Conservation (phyloP, 371 early-diverging fungal species). For the Choanephora cucurbitarum region DNA sequence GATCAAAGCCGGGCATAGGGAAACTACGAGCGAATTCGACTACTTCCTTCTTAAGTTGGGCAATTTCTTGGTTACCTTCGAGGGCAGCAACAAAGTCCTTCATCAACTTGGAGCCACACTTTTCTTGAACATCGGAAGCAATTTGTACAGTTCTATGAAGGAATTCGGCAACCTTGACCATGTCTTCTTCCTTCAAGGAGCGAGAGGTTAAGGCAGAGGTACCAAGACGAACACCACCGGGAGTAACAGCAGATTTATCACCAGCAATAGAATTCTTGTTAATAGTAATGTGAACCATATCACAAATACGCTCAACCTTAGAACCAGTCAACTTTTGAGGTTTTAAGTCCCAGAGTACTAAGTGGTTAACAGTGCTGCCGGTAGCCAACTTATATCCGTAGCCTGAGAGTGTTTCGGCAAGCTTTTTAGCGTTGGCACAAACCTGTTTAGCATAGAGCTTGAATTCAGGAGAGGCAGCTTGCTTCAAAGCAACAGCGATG, state of each 20-base stretch:
- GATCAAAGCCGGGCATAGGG: slow-evolving; percentile 88
- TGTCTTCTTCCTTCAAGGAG: slow-evolving; percentile 86
- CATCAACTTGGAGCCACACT: slow-evolving; percentile 86
- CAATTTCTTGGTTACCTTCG: slow-evolving; percentile 62
- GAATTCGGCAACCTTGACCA: slow-evolving; percentile 82
- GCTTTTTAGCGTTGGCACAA: slow-evolving; percentile 81
- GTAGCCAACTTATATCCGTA: slow-evolving; percentile 91
- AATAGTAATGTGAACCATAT: slow-evolving; percentile 87
- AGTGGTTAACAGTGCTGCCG: slow-evolving; percentile 95
- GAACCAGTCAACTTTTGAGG: slow-evolving; percentile 83
- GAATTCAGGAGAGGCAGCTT: slow-evolving; percentile 93
- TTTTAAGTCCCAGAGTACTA: slow-evolving; percentile 91
- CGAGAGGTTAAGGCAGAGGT: slow-evolving; percentile 90
- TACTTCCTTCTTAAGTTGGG: slow-evolving; percentile 85
- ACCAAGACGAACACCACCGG: slow-evolving; percentile 93
- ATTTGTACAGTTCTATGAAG: slow-evolving; percentile 92
- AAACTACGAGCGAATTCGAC: slow-evolving; percentile 86
- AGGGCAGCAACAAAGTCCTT: slow-evolving; percentile 92
- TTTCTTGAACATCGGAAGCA: slow-evolving; percentile 76
- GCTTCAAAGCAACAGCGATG: slow-evolving; percentile 97
- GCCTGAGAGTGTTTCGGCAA: slow-evolving; percentile 73
- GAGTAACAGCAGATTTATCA: slow-evolving; percentile 87
- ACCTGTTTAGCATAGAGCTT: slow-evolving; percentile 94
- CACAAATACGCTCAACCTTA: slow-evolving; percentile 96
- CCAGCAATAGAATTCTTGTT: slow-evolving; percentile 96